A percentile compares a stretch with the other conserved stretches of the same genome.
phyloP scores from a whole-genome alignment of 805 yeast species.

The Kodamaea kakaduensis region DNA sequence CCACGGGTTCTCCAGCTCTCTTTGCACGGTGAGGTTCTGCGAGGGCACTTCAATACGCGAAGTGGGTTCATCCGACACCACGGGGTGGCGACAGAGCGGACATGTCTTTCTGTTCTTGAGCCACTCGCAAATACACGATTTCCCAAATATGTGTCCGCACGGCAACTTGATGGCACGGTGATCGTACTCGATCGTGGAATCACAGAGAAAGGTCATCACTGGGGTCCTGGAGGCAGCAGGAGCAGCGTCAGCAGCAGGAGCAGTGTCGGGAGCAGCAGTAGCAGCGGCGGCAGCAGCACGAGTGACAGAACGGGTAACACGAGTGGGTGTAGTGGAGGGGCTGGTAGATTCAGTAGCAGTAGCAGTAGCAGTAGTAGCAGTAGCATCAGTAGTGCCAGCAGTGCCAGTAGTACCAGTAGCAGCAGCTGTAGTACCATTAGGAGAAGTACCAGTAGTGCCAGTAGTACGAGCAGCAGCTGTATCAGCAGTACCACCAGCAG shows the following conservation, averaged over 20 bases:
- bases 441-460: background rate
- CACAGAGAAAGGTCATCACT: constrained; percentile 13
- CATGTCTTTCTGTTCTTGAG: constrained; percentile 68
- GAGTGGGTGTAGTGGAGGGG: background rate
- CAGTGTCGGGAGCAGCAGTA: too few species aligned
- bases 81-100: constrained; percentile 74
- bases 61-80: too few species aligned
- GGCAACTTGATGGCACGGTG: constrained; percentile 76
- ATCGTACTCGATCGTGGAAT: constrained; percentile 17
- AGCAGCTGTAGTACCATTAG: too few species aligned
- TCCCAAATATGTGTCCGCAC: constrained; percentile 85
- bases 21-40: too few species aligned
- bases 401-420: too few species aligned
- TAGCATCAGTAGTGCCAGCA: too few species aligned
- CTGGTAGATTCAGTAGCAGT: background rate
- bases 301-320: too few species aligned
- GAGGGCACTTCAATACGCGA: too few species aligned
- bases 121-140: constrained; percentile 84
- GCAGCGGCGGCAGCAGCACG: too few species aligned
- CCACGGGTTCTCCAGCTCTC: too few species aligned
- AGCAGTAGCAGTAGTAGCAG: background rate
- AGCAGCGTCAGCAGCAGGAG: too few species aligned
- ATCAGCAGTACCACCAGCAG: constrained; percentile 16
- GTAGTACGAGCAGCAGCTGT: background rate
- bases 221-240: background rate